Evolutionary conservation across 148 eudicot genomes (phyloP).

Genomic region (Rhododendron mucronatum): DNA sequence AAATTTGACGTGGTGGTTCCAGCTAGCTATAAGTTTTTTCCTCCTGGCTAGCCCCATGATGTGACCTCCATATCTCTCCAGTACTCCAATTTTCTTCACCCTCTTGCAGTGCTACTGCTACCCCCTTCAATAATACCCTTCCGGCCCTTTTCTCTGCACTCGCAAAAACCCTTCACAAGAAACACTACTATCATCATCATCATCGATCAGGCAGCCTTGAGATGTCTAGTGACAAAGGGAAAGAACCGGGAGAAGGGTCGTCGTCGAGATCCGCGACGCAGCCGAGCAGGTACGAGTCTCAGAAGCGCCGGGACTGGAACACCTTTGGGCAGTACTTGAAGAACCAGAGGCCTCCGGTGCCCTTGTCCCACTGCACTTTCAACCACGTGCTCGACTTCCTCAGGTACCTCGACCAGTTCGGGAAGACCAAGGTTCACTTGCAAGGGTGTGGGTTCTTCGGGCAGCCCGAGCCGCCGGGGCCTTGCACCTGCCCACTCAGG

Average conservation of each 20-base stretch:
- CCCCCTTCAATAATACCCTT: not conserved
- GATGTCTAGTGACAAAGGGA: constrained; percentile 46
- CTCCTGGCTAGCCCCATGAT: constrained; percentile 16
- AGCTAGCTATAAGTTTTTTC: not conserved
- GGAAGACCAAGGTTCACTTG: constrained; percentile 64
- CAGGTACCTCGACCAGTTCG: constrained; percentile 59
- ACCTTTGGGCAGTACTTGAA: constrained; percentile 72
- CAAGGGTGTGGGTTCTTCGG: constrained; percentile 58
- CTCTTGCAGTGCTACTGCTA: not conserved
- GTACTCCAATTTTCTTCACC: not conserved
- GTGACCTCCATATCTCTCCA: constrained; percentile 11
- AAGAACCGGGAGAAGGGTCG: constrained; percentile 32
- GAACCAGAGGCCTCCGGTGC: constrained; percentile 64
- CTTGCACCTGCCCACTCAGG: constrained; percentile 56
- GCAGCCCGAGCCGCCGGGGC: constrained; percentile 69
- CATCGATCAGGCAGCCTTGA: not conserved
- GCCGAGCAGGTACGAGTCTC: constrained; percentile 69
- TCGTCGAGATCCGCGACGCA: constrained; percentile 21
- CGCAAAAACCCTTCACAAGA: not conserved
- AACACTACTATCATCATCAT: not conserved
- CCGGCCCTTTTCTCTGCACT: not conserved
- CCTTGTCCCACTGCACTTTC: constrained; percentile 52
- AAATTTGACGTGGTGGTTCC: not conserved
- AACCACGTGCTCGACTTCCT: constrained; percentile 59
- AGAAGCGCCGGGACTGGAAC: constrained; percentile 78